A percentile compares a stretch with the other conserved stretches of the same genome.
Evolutionary conservation across 768 basidiomycete species (phyloP).

Genomic region (Clitopilus hobsonii): DNA sequence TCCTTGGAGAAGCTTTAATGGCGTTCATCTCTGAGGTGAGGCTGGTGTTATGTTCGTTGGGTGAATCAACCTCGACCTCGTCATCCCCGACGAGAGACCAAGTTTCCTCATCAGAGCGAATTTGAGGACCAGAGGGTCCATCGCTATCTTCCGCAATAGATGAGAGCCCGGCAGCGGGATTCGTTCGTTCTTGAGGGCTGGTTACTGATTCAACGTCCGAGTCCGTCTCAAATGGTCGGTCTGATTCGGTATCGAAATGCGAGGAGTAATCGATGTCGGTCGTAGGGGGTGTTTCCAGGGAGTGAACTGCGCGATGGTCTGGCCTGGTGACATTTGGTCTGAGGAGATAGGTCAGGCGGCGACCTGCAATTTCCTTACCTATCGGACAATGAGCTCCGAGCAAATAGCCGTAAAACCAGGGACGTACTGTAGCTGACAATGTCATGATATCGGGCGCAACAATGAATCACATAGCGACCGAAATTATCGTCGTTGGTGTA

Average conservation of each 20-base stretch:
- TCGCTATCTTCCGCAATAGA: conserved; percentile 4
- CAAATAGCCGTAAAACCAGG: background rate
- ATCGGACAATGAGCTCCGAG: background rate
- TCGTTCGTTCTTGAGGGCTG: background rate
- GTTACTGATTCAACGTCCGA: conserved; percentile 38
- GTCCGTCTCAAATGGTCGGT: conserved; percentile 46
- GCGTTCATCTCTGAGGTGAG: conserved; percentile 28
- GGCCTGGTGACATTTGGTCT: conserved; percentile 71
- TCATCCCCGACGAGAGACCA: conserved; percentile 33
- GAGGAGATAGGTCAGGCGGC: conserved; percentile 73
- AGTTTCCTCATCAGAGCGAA: conserved; percentile 12
- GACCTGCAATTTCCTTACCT: conserved; percentile 57
- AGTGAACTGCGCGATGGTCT: conserved; percentile 35
- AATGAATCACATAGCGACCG: conserved; percentile 78
- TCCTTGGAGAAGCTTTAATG: conserved; percentile 4
- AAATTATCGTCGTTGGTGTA: conserved; percentile 66
- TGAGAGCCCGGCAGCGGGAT: background rate
- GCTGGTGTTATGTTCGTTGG: conserved; percentile 16
- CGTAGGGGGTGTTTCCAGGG: conserved; percentile 65
- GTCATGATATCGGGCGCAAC: conserved; percentile 74
- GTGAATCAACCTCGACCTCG: conserved; percentile 25
- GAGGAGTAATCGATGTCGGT: conserved; percentile 63
- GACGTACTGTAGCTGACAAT: conserved; percentile 77
- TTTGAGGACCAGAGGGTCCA: background rate
- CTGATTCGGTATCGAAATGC: conserved; percentile 45